These are phyloP conservation scores for Onygenales sp. DNA, from an alignment of 2,329 filamentous ascomycete species.

Conservation along the genomic window DNA sequence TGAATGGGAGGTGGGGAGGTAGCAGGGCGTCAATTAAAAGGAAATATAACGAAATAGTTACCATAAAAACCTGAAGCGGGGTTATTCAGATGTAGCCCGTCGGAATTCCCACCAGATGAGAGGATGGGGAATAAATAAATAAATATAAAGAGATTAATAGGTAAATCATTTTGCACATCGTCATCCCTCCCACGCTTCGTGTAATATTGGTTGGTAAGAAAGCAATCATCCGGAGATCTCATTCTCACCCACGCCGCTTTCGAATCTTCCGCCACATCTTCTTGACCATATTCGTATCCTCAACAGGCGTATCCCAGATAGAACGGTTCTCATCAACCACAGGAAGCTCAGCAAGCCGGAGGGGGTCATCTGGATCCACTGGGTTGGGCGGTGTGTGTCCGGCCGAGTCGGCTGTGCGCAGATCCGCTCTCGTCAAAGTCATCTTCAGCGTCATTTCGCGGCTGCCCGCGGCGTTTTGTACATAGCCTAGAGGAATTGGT, in stretches of 20 bases:
- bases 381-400: constrained; percentile 65
- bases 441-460: constrained; percentile 94
- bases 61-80: no score
- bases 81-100: no score
- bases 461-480: constrained; percentile 47
- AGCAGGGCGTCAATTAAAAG: not conserved
- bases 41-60: not conserved
- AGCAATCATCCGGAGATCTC: not conserved
- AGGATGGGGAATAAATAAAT: not conserved
- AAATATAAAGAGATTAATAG: not conserved
- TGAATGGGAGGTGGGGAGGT: no score
- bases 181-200: not conserved
- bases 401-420: constrained; percentile 42
- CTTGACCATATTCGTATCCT: constrained; percentile 30
- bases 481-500: constrained; percentile 27
- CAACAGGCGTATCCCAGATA: constrained; percentile 34
- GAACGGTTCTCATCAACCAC: constrained; percentile 31
- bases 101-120: no score
- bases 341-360: constrained; percentile 46
- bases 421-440: constrained; percentile 84
- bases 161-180: not conserved
- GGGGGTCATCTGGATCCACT: constrained; percentile 47
- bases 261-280: constrained; percentile 37
- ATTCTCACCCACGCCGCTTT: constrained; percentile 11
- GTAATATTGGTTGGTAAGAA: not conserved